Percentiles rank a stretch among this genome's conserved stretches.
Conservation (phyloP, 768 basidiomycete species). For the Hygrocybe coccinea region DNA sequence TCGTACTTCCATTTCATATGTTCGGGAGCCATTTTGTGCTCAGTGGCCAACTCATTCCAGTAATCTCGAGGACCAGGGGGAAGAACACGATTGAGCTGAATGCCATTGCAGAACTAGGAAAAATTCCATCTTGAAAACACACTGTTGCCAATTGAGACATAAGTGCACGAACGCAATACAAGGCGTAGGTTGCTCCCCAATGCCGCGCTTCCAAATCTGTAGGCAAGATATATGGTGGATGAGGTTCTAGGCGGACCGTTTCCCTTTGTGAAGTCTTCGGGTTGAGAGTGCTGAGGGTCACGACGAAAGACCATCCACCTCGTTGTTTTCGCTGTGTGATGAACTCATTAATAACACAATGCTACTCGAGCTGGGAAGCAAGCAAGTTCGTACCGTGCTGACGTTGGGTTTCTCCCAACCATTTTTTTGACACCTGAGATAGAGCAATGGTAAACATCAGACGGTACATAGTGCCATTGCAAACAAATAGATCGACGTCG, state of each 20-base stretch:
- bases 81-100: constrained; percentile 68
- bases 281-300: constrained; percentile 62
- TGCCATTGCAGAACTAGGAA: constrained; percentile 65
- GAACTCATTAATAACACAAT: constrained; percentile 1
- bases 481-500: too few relatives aligned
- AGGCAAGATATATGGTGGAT: constrained; percentile 60
- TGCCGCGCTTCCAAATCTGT: constrained; percentile 83
- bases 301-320: constrained; percentile 57
- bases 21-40: constrained; percentile 62
- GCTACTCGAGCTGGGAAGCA: constrained; percentile 5
- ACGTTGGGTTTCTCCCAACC: constrained; percentile 84
- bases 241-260: constrained; percentile 65
- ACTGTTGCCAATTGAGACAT: constrained; percentile 3
- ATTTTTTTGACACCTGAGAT: constrained; percentile 55
- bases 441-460: too few relatives aligned
- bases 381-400: constrained; percentile 53
- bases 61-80: constrained; percentile 85
- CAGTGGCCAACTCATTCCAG: constrained; percentile 70
- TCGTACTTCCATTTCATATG: constrained; percentile 84
- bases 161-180: constrained; percentile 69
- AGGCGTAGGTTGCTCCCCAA: constrained; percentile 83
- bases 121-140: constrained; percentile 26
- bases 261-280: constrained; percentile 69
- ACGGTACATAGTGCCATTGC: too few relatives aligned
- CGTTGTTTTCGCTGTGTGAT: constrained; percentile 41